Evolutionary conservation across 345 rosid genomes (phyloP).

Genomic region (Euphorbia peplus): DNA sequence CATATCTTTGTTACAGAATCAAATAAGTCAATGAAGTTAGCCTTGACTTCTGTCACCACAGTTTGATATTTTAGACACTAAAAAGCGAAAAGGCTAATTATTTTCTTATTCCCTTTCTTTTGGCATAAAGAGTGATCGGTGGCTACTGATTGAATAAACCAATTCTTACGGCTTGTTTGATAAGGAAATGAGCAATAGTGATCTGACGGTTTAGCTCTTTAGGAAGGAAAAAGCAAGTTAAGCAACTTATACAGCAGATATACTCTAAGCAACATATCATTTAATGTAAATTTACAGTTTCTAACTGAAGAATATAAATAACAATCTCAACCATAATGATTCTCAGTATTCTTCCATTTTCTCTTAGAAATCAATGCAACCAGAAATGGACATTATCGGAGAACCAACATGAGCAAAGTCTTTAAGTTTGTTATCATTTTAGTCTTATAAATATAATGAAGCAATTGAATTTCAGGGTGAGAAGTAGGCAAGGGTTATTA

Average conservation of each 20-base stretch:
- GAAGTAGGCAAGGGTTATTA: neutral
- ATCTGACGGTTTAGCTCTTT: too few species aligned
- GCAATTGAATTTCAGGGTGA: neutral
- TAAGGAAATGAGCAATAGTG: too few species aligned
- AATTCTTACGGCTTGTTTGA: too few species aligned
- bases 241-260: too few species aligned
- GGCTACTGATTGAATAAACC: too few species aligned
- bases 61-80: neutral
- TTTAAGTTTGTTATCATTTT: neutral
- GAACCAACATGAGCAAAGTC: neutral
- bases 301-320: neutral
- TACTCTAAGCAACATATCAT: neutral
- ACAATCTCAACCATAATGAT: neutral
- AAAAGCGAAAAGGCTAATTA: too few species aligned
- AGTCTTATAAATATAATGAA: neutral
- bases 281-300: neutral
- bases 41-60: neutral
- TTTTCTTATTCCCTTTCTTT: too few species aligned
- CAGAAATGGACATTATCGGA: neutral
- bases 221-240: too few species aligned
- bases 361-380: neutral
- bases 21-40: too few species aligned
- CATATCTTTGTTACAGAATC: too few species aligned
- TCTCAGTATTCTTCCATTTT: neutral
- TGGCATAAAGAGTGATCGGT: too few species aligned